Evolutionary conservation across 345 rosid species (phyloP).

Genomic region (Hibiscus tridactylites): DNA sequence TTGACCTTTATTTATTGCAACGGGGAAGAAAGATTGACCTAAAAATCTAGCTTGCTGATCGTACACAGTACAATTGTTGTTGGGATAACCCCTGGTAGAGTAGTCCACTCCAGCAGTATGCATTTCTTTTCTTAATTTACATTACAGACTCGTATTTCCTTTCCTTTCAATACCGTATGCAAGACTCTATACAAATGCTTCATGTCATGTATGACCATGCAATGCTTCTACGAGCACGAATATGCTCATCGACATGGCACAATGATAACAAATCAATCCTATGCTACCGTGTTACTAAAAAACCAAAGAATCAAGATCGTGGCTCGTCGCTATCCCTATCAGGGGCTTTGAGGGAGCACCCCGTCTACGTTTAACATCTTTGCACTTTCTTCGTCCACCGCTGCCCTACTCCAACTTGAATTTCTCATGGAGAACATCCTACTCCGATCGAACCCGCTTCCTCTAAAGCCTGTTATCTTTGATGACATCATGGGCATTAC

Average conservation of each 20-base stretch:
- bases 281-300: slow-evolving; percentile 3
- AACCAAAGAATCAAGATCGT: neutral
- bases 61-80: neutral
- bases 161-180: slow-evolving; percentile 1
- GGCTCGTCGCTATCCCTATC: slow-evolving; percentile 7
- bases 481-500: slow-evolving; percentile 99
- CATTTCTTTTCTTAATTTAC: neutral
- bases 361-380: slow-evolving; percentile 29
- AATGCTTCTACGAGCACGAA: neutral
- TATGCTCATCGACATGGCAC: neutral
- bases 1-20: too few species aligned
- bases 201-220: neutral
- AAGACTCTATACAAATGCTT: slow-evolving; percentile 16
- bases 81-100: neutral
- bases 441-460: slow-evolving; percentile 53
- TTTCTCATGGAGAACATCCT: slow-evolving; percentile 57
- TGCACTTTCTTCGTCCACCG: slow-evolving; percentile 42
- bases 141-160: neutral
- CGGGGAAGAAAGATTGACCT: too few species aligned
- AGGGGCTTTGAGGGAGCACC: slow-evolving; percentile 30
- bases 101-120: neutral
- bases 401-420: slow-evolving; percentile 58
- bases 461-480: slow-evolving; percentile 81
- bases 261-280: slow-evolving; percentile 12
- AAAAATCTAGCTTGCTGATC: too few species aligned